Evolutionary conservation across 2,329 filamentous ascomycete species (phyloP), one percentile per base, ranked within the genome.

Genomic region (Chaetoscypha palmicola): DNA sequence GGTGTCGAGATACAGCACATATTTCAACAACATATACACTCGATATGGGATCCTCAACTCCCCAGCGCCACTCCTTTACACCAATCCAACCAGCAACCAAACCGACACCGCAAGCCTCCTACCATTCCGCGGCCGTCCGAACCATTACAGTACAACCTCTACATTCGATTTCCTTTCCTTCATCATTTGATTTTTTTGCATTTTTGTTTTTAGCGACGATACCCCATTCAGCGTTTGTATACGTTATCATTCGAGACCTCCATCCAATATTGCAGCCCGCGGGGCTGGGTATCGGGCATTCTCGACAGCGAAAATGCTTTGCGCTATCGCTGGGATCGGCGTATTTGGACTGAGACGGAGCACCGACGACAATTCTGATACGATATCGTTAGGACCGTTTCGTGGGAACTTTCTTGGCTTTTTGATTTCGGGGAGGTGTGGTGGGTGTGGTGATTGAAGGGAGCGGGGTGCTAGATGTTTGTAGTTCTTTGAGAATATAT

Each of bases 221-320:
- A 74, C 71, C 71, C 55, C 70, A 68, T 72, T 68, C 55, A 63
- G 67, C 70, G 67, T 73, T 71, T 69, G 60, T 59, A 72, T 73
- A 70, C 67, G 69, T 69, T 70, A 68, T 72, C 67, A 62, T 64
- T 65, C 63, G 63, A 64, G 49, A 37, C 26, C 20, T 7, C 41
- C 41, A 24, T 41, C 36, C n/a, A n/a, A n/a, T n/a, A n/a, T n/a
- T n/a, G n/a, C n/a, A n/a, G n/a, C n/a, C n/a, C n/a, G n/a, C n/a
- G n/a, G n/a, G n/a, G n/a, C n/a, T n/a, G n/a, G n/a, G n/a, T n/a
- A n/a, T n/a, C n/a, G n/a, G n/a, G 49, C 47, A 32, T 7, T 45
- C 57, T 64, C 61, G 63, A 62, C 61, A 58, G 62, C 62, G 64
- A 69, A 59, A 71, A 66, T 72, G 67, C 64, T 52, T 54, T 68